These are phyloP conservation scores for Zasmidium angulare DNA, from an alignment of 2,329 filamentous ascomycete genomes.

Conservation along the genomic window DNA sequence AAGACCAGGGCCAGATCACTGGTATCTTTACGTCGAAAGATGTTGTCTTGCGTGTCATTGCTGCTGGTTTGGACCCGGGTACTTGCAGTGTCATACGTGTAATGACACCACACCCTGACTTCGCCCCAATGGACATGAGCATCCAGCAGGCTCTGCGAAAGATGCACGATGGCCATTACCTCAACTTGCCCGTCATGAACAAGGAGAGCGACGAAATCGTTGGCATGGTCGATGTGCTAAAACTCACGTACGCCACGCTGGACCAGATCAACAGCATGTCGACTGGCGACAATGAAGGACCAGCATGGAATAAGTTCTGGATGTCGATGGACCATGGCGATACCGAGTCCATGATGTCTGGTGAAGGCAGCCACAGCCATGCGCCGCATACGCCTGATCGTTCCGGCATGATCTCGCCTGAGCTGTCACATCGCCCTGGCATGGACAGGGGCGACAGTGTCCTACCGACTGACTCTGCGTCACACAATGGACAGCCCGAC, in stretches of 20 bases:
- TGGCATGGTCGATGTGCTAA: conserved; percentile 98
- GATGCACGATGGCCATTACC: conserved; percentile 99
- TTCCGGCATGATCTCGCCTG: conserved; percentile 75
- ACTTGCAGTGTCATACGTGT: conserved; percentile 98
- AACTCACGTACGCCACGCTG: conserved; percentile 94
- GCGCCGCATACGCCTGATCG: conserved; percentile 65
- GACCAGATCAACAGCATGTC: conserved; percentile 94
- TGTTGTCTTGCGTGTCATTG: conserved; percentile 95
- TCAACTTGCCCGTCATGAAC: conserved; percentile 98
- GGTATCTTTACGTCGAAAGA: conserved; percentile 99
- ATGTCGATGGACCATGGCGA: conserved; percentile 90
- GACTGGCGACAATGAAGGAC: conserved; percentile 83
- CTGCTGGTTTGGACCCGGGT: conserved; percentile 86
- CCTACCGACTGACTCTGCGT: conserved; percentile 90
- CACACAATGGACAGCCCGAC: conserved; percentile 74
- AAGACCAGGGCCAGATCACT: conserved; percentile 95
- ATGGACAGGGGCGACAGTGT: conserved; percentile 78
- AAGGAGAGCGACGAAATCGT: conserved; percentile 88
- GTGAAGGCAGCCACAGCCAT: conserved; percentile 72
- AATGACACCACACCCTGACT: conserved; percentile 98
- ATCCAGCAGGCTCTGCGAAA: conserved; percentile 97
- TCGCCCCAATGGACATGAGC: conserved; percentile 98
- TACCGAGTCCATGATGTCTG: conserved; percentile 94
- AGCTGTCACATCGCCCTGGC: conserved; percentile 58
- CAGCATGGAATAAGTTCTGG: conserved; percentile 99